Percentiles rank a stretch among this genome's conserved stretches.
phyloP scores from a whole-genome alignment of 176 grass and related monocot species.

The Avena atlantica region DNA sequence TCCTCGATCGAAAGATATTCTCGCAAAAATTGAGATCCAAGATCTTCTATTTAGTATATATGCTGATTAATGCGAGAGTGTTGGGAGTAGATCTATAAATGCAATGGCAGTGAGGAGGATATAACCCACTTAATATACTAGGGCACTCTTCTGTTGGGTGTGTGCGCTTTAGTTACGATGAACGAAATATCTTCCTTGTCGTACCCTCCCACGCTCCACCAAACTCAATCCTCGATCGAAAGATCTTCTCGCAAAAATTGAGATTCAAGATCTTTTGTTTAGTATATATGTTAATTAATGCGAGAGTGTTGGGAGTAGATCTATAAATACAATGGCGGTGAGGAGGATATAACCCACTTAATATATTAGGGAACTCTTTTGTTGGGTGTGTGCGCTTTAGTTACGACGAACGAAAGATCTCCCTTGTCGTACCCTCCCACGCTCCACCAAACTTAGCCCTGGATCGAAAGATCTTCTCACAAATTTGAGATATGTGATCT shows the following conservation, averaged over 20 bases:
- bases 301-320: neutral
- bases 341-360: neutral
- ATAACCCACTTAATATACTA: neutral
- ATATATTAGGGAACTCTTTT: neutral
- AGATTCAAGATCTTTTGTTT: neutral
- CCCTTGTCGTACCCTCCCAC: neutral
- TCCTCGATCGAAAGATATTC: neutral
- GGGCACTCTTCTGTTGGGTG: neutral
- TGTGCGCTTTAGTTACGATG: neutral
- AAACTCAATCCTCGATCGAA: neutral
- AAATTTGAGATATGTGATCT: no score
- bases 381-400: neutral
- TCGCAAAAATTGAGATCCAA: neutral
- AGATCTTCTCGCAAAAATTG: neutral
- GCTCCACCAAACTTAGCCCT: no score
- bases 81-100: neutral
- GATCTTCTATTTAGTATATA: neutral
- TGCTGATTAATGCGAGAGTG: no score
- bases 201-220: neutral
- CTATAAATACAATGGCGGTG: neutral
- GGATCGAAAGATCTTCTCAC: no score
- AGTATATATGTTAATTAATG: neutral
- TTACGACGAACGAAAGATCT: neutral
- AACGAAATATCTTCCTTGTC: neutral
- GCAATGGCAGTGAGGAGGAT: neutral